Conservation (phyloP, 257 asterid species). For the Penstemon davidsonii region DNA sequence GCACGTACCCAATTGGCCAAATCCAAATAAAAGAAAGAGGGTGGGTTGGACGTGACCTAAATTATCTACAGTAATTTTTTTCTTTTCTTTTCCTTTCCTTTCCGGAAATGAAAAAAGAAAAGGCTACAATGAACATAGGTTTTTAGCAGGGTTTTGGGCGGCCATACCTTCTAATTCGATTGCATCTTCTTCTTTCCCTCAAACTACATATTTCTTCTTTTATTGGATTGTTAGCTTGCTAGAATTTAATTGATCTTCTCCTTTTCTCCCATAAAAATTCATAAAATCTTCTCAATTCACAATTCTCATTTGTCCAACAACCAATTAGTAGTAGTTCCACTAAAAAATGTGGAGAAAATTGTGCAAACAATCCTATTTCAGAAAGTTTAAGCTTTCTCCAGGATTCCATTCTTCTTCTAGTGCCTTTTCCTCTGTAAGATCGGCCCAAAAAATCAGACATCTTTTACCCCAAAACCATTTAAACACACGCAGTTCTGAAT, state of each 20-base stretch:
- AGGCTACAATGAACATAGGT: conserved; percentile 31
- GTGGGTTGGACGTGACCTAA: too few species aligned
- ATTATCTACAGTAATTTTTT: too few species aligned
- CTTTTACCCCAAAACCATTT: neutral
- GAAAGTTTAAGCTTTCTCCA: conserved; percentile 39
- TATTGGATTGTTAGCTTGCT: neutral
- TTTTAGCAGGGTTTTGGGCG: conserved; percentile 70
- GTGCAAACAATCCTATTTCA: conserved; percentile 18
- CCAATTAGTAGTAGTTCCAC: conserved; percentile 20
- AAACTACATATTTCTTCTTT: neutral
- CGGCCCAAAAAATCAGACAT: neutral
- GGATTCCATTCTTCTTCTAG: conserved; percentile 27
- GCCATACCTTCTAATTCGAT: conserved; percentile 31
- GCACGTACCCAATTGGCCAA: too few species aligned
- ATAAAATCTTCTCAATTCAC: neutral
- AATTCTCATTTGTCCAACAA: neutral
- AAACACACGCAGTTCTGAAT: conserved; percentile 11
- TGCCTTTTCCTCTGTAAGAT: too few species aligned
- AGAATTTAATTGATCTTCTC: too few species aligned
- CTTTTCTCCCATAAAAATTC: too few species aligned
- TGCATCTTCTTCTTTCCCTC: neutral
- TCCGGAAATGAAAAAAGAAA: too few species aligned
- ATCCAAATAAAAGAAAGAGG: too few species aligned
- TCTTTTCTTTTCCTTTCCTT: too few species aligned
- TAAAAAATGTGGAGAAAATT: conserved; percentile 75